Base-by-base conservation (phyloP, 2,329 filamentous ascomycete genomes). In the Magnaporthiopsis incrustans region DNA sequence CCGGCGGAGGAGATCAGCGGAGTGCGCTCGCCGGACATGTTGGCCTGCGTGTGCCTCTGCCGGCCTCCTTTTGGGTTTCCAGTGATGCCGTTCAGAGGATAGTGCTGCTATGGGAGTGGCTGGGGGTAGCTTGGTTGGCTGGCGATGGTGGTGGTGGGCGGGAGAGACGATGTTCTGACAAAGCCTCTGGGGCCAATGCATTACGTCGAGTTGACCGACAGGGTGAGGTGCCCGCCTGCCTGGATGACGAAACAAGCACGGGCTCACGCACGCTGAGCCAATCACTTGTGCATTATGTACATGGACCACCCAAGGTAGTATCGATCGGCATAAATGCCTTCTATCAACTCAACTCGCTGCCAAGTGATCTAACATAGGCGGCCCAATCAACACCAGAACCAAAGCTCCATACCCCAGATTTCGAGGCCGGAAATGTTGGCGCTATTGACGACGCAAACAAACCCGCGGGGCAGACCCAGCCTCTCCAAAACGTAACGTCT, bases 1-100 rank as follows among this genome's bases (percentile, higher is more conserved):
- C 72, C 81, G 65, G 90, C 84, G 62, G 83, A 86, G 70, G 86
- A 81, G 67, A 91, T 82, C 69, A 92, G 81, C 65, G 89, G 89
- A 62, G 87, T 89, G 64, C 78, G 79, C 77, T 91, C 88, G 73
- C 78, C 69, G 26, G 77, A 68, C 77, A 79, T 79, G 65, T 69
- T 76, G 35, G 69, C 69, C 67, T 27, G 44, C 22, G 44, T 53
- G 44, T 53, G 18, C 44, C 44, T 53, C 44, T 22, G 44, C 44
- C 18, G 22, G 22, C 22, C 12, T 22, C 10, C 44, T 22, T n/a
- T 14, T 53, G n/a, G 35, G 12, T 4, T 15, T 15, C 12, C 18
- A 6, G n/a, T 53, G 22, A n/a, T n/a, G 44, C 5, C 11, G 10
- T 53, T n/a, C 22, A n/a, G 6, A 53, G 1, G 22, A 25, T 53